Percentiles rank a stretch among this genome's conserved stretches.
phyloP scores from a whole-genome alignment of 2,329 filamentous ascomycete species.

The Alternaria sp. region DNA sequence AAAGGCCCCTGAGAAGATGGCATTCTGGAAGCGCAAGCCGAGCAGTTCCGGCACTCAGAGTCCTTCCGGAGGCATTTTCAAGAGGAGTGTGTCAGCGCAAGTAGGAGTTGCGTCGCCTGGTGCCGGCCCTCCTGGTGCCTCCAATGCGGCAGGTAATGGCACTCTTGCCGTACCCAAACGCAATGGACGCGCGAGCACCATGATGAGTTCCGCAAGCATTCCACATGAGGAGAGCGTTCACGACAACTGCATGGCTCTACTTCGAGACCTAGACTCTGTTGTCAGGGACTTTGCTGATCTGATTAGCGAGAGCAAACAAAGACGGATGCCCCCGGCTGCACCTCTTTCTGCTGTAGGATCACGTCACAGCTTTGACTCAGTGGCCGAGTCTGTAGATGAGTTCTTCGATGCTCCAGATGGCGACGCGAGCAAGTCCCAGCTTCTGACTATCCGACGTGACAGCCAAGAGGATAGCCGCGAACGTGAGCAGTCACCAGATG shows the following conservation, averaged over 20 bases:
- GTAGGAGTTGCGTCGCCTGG: conserved; percentile 56
- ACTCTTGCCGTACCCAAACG: conserved; percentile 47
- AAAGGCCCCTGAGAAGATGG: conserved; percentile 62
- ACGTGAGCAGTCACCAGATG: conserved; percentile 46
- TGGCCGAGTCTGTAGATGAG: conserved; percentile 73
- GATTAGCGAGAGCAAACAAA: conserved; percentile 78
- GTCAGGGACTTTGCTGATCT: conserved; percentile 81
- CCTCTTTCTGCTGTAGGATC: conserved; percentile 53
- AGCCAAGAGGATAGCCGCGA: conserved; percentile 60
- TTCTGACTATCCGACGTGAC: conserved; percentile 76
- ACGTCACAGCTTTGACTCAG: conserved; percentile 77
- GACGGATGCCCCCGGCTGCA: conserved; percentile 65
- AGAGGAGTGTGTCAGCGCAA: conserved; percentile 61
- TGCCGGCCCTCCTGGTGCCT: conserved; percentile 42
- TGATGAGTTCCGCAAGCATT: conserved; percentile 57
- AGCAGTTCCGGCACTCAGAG: conserved; percentile 58
- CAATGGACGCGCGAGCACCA: conserved; percentile 25
- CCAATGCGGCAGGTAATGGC: conserved; percentile 35
- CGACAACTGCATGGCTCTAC: conserved; percentile 81
- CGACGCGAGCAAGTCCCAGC: conserved; percentile 60
- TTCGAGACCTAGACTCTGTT: conserved; percentile 83
- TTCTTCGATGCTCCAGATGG: conserved; percentile 88
- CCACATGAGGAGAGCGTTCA: conserved; percentile 69
- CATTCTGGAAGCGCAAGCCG: conserved; percentile 93
- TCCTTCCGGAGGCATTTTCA: conserved; percentile 53